Percentiles rank a stretch among this genome's conserved stretches.
Conservation (phyloP, 2,329 filamentous ascomycete species). For the Zymoseptoria crescenta region DNA sequence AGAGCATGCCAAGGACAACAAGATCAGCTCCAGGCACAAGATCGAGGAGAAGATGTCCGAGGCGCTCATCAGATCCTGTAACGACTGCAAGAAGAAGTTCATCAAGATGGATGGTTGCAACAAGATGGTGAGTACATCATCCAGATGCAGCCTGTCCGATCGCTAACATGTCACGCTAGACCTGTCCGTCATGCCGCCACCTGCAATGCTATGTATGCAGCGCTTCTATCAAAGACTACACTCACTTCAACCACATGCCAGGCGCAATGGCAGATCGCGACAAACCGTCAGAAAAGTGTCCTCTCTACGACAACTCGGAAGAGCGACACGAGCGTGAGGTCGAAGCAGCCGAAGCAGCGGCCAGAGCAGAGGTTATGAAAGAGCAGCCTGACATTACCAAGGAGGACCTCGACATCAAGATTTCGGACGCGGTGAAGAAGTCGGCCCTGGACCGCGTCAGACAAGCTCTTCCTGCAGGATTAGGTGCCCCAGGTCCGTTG, state of each 20-base stretch:
- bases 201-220: slow-evolving; percentile 64
- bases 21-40: slow-evolving; percentile 53
- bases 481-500: background rate
- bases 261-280: slow-evolving; percentile 29
- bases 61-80: slow-evolving; percentile 70
- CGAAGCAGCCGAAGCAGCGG: slow-evolving; percentile 51
- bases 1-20: slow-evolving; percentile 54
- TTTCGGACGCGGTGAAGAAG: slow-evolving; percentile 41
- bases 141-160: background rate
- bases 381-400: slow-evolving; percentile 56
- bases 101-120: slow-evolving; percentile 76
- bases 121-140: slow-evolving; percentile 50
- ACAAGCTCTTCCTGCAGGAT: background rate
- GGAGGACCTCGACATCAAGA: slow-evolving; percentile 50
- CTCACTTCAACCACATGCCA: slow-evolving; percentile 57
- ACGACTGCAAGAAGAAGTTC: slow-evolving; percentile 63
- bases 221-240: slow-evolving; percentile 53
- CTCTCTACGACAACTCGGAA: slow-evolving; percentile 57
- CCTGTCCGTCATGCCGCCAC: slow-evolving; percentile 53
- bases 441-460: slow-evolving; percentile 10
- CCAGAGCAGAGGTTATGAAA: slow-evolving; percentile 47
- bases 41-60: slow-evolving; percentile 81
- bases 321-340: slow-evolving; percentile 57
- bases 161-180: slow-evolving; percentile 17
- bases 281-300: slow-evolving; percentile 44